Conservation (phyloP, 495 filamentous ascomycete species). For the Penicillium robsamsonii region DNA sequence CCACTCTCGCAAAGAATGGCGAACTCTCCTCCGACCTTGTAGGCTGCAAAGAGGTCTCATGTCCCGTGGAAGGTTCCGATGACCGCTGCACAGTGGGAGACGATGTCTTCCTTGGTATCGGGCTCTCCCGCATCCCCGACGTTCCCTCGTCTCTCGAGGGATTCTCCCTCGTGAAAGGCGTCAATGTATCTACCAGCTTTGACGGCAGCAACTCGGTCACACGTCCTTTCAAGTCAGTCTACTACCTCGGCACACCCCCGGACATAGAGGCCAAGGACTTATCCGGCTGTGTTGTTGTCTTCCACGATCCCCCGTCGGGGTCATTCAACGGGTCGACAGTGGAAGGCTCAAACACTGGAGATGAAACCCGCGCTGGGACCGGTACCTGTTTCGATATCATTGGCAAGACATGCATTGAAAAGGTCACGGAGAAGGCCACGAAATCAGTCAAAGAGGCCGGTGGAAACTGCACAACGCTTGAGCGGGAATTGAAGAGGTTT, state of each 20-base stretch:
- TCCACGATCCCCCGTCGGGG: neutral
- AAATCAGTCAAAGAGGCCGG: neutral
- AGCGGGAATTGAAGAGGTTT: neutral
- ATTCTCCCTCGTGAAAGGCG: conserved; percentile 20
- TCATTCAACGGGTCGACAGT: neutral
- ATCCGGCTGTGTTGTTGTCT: neutral
- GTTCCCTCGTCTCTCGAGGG: conserved; percentile 11
- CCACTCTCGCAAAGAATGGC: neutral
- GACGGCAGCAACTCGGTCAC: neutral
- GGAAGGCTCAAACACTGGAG: neutral
- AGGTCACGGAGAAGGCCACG: neutral
- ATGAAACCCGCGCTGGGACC: conserved; percentile 6
- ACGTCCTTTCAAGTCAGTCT: neutral
- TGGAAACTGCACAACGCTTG: neutral
- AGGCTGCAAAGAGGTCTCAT: conserved; percentile 17
- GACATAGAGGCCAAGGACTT: neutral
- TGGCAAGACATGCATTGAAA: neutral
- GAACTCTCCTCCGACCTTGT: conserved; percentile 10
- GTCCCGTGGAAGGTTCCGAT: conserved; percentile 9
- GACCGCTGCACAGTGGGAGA: conserved; percentile 16
- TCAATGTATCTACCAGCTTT: conserved; percentile 11
- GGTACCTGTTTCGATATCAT: conserved; percentile 22
- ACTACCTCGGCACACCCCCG: neutral
- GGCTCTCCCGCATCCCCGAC: conserved; percentile 13
- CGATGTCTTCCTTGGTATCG: conserved; percentile 15